Percentiles rank a stretch among this genome's conserved stretches.
Conservation (phyloP, 306 rosid genomes). For the Geum urbanum region DNA sequence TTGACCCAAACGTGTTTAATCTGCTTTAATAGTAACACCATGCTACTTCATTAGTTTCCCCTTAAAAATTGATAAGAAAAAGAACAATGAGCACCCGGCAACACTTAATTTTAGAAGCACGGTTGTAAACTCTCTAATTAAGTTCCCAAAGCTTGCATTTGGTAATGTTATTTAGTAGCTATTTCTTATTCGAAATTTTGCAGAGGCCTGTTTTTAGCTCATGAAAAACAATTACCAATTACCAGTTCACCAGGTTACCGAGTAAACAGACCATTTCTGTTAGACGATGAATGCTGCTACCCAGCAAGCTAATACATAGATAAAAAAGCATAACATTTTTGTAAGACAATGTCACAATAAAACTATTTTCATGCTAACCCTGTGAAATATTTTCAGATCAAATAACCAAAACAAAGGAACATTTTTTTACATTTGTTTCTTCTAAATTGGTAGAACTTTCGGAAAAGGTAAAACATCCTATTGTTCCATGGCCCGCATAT, state of each 20-base stretch:
- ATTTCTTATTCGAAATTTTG: not conserved
- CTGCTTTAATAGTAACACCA: not conserved
- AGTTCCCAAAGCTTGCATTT: not conserved
- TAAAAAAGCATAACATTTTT: too few species aligned
- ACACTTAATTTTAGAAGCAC: too few species aligned
- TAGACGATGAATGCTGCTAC: not conserved
- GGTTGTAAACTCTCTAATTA: too few species aligned
- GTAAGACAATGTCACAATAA: too few species aligned
- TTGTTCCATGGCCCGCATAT: not conserved
- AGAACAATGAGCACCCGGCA: not conserved
- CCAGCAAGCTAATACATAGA: not conserved
- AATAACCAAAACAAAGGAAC: not conserved
- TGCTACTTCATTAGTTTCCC: not conserved
- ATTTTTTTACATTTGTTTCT: not conserved
- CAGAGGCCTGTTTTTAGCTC: not conserved
- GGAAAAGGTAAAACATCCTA: not conserved
- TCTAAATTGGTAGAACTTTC: not conserved
- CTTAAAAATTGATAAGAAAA: too few species aligned
- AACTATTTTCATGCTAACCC: not conserved
- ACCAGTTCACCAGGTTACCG: not conserved
- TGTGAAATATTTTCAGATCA: not conserved
- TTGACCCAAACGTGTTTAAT: too few species aligned
- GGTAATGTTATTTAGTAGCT: not conserved
- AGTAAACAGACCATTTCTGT: not conserved
- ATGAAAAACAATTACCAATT: too few species aligned